Percentiles rank a stretch among this genome's conserved stretches.
Conservation (phyloP, 148 eudicot species). For the Vaccinium myrtillus region DNA sequence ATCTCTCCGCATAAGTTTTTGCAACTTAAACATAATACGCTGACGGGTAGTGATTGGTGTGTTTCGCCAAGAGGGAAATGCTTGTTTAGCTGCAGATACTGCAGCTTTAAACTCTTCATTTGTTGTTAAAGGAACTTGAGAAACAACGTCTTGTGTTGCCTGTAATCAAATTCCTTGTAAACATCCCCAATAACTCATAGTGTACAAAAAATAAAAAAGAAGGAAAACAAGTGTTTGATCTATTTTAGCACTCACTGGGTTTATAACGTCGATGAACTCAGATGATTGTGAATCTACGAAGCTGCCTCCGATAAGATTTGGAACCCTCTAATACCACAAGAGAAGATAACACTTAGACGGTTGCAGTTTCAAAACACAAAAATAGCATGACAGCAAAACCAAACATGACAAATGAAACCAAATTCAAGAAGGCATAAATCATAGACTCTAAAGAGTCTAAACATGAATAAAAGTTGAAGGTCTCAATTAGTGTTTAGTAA, state of each 20-base stretch:
- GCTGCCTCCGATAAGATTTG: constrained; percentile 77
- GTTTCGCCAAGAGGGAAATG: constrained; percentile 83
- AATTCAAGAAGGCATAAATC: background rate
- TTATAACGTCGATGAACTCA: constrained; percentile 70
- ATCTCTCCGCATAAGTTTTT: constrained; percentile 90
- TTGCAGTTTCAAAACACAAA: background rate
- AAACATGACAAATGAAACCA: background rate
- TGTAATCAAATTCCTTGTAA: constrained; percentile 24
- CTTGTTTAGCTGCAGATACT: constrained; percentile 87
- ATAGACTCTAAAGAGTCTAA: background rate
- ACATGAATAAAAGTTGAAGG: background rate
- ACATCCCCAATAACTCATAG: background rate
- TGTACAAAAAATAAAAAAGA: background rate
- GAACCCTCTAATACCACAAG: constrained; percentile 61
- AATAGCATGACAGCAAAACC: background rate
- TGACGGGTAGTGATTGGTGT: constrained; percentile 93
- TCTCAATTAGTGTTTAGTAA: background rate
- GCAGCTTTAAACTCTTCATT: constrained; percentile 88
- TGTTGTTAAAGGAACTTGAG: constrained; percentile 87
- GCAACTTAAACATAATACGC: constrained; percentile 86
- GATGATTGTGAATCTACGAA: constrained; percentile 70
- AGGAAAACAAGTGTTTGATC: background rate
- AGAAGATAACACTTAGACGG: background rate
- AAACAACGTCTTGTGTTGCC: constrained; percentile 97
- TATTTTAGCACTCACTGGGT: constrained; percentile 62